These are phyloP conservation scores for Penicillium bovifimosum DNA, from an alignment of 495 filamentous ascomycete genomes.

Conservation along the genomic window DNA sequence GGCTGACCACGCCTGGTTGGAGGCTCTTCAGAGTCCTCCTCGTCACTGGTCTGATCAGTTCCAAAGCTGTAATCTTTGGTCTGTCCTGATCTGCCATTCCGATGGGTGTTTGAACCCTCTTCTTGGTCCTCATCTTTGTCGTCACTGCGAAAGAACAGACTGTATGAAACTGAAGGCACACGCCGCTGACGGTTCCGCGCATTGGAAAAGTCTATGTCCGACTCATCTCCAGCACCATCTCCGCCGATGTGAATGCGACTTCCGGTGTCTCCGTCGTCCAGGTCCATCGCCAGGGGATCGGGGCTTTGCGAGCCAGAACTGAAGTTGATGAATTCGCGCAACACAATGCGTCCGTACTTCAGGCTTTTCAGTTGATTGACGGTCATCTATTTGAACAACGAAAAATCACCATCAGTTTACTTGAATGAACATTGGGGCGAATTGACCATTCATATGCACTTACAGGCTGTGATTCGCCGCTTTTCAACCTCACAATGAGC, in stretches of 20 bases:
- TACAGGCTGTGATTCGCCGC: conserved; percentile 43
- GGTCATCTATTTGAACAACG: conserved; percentile 19
- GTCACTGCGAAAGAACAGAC: neutral
- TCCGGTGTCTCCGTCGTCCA: neutral
- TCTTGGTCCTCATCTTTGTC: neutral
- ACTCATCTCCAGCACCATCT: conserved; percentile 8
- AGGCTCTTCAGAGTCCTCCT: neutral
- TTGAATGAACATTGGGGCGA: neutral
- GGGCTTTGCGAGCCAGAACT: conserved; percentile 13
- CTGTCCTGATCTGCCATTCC: neutral
- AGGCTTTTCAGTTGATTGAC: conserved; percentile 25
- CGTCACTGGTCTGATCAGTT: neutral
- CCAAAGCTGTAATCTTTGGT: neutral
- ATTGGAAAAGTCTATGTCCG: neutral
- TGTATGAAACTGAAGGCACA: neutral
- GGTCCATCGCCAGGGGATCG: conserved; percentile 8
- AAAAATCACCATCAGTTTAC: conserved; percentile 10
- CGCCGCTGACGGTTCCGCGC: neutral
- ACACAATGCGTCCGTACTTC: conserved; percentile 27
- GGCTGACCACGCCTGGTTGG: neutral
- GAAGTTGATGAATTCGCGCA: conserved; percentile 23
- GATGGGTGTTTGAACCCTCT: neutral
- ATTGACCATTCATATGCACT: conserved; percentile 11
- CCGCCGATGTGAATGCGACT: neutral
- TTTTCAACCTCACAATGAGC: conserved; percentile 43